phyloP scores from a whole-genome alignment of 371 early-diverging fungal genomes.

The Ordospora colligata region DNA sequence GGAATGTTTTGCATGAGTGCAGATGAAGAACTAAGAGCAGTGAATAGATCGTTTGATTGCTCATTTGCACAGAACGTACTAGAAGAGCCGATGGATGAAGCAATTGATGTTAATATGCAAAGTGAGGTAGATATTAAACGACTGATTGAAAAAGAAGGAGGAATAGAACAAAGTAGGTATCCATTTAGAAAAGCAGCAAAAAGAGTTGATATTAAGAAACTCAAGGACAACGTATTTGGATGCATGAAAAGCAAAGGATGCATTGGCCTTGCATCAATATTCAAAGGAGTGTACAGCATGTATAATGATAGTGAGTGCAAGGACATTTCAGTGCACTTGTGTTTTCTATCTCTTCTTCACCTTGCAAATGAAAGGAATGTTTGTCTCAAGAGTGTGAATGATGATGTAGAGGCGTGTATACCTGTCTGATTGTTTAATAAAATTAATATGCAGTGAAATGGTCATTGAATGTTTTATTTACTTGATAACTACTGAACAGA shows the following conservation, averaged over 20 bases:
- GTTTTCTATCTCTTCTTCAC: constrained; percentile 59
- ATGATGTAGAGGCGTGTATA: neutral
- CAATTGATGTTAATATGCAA: constrained; percentile 13
- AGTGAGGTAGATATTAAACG: no score
- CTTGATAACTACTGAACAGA: neutral
- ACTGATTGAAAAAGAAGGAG: neutral
- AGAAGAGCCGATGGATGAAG: constrained; percentile 17
- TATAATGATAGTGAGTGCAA: constrained; percentile 44
- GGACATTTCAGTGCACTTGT: constrained; percentile 59
- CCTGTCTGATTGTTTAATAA: neutral
- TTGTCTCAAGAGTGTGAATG: neutral
- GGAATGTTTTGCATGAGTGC: constrained; percentile 23
- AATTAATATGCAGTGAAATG: neutral
- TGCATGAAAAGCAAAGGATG: neutral
- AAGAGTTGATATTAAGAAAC: constrained; percentile 49
- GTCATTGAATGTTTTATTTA: neutral
- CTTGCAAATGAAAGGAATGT: constrained; percentile 59
- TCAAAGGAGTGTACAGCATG: constrained; percentile 13
- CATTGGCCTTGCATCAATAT: constrained; percentile 6
- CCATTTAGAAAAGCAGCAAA: constrained; percentile 33
- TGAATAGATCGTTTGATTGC: neutral
- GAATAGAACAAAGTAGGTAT: neutral
- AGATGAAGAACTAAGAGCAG: neutral
- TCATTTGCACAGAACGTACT: neutral
- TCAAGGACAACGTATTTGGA: constrained; percentile 42